Conservation (phyloP, 2,329 filamentous ascomycete species). For the Exophiala mesophila region DNA sequence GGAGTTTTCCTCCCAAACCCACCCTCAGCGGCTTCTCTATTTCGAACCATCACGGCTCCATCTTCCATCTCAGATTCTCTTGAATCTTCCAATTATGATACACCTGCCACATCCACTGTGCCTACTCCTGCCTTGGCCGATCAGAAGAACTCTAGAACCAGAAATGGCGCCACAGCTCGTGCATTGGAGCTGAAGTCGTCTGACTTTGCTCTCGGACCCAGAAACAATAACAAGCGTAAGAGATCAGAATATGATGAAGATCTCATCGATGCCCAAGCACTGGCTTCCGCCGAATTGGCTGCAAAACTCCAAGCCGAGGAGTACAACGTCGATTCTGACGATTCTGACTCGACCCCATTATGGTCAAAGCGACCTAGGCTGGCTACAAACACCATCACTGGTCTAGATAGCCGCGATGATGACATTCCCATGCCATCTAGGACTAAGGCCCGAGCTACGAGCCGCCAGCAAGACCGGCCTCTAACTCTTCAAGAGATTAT, state of each 20-base stretch:
- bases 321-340: conserved; percentile 33
- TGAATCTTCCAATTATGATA: conserved; percentile 51
- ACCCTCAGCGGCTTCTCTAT: conserved; percentile 1
- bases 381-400: too few species aligned
- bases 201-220: conserved; percentile 46
- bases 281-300: conserved; percentile 51
- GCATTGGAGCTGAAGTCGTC: conserved; percentile 42
- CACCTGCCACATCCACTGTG: conserved; percentile 57
- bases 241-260: conserved; percentile 42
- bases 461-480: neutral
- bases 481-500: neutral
- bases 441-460: too few species aligned
- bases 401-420: too few species aligned
- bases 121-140: conserved; percentile 47
- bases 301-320: conserved; percentile 54
- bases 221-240: conserved; percentile 20
- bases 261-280: conserved; percentile 36
- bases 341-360: conserved; percentile 11
- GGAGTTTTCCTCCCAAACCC: conserved; percentile 18
- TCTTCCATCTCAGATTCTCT: conserved; percentile 38
- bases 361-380: neutral
- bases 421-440: too few species aligned
- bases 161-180: conserved; percentile 42
- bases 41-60: conserved; percentile 32
- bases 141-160: conserved; percentile 8